Base-by-base conservation (phyloP, 2,329 filamentous ascomycete genomes). In the Biscogniauxia marginata region DNA sequence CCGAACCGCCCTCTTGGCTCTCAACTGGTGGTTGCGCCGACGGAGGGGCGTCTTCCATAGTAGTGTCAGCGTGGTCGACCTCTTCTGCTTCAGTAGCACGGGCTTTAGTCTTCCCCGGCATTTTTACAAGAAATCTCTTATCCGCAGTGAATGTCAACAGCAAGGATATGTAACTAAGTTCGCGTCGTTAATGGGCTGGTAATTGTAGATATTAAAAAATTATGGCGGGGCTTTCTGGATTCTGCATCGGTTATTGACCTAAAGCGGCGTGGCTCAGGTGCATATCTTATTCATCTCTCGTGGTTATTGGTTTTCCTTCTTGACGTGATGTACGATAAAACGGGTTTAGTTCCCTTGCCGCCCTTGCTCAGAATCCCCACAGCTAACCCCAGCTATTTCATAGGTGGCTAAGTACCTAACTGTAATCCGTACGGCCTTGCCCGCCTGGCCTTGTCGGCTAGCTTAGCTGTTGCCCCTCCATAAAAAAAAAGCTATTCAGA, bases 11-110 rank as follows among this genome's bases (percentile, higher is more conserved):
- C 16, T 67, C 68, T 25, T 88, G 77, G 49, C 75, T 80, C 53
- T 85, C 83, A 39, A 80, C 77, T 16, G 61, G 59, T 52, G 49
- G 53, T 59, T 71, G 69, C 46, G 66, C 68, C 13, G 68, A 71
- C 30, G 65, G 56, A 20, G 68, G 69, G 46, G 59, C 64, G 54
- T 71, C 69, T 53, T 67, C 65, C 69, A 70, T 71, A 8, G 63
- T 60, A 19, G 62, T 58, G 48, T 71, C 70, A 30, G 56, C 57
- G 19, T 50, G 39, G 11, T 50, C 46, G 22, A 59, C 58, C 43
- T 61, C 60, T 46, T 67, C 66, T 13, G 57, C 50, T 24, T 56
- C 56, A 21, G 60, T 57, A 23, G 50, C 56, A 44, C 54, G 56
- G 7, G 57, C 24, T 34, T 61, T 65, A 22, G 66, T 69, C 53